Conservation (phyloP, 129 eudicot species). For the Daucus carota region DNA sequence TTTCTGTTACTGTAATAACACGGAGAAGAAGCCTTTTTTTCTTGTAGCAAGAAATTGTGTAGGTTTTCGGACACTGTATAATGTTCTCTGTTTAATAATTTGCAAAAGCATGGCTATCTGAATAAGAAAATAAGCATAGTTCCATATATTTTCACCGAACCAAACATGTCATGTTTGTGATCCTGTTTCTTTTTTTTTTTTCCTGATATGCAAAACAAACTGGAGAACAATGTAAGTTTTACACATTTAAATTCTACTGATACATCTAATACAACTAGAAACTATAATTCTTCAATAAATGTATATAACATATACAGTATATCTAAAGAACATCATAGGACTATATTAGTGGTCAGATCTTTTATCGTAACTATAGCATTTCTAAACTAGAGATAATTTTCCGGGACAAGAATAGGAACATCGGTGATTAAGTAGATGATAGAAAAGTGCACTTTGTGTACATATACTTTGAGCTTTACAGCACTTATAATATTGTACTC, state of each 20-base stretch:
- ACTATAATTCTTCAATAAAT: background rate
- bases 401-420: background rate
- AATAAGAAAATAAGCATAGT: background rate
- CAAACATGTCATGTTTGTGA: background rate
- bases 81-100: background rate
- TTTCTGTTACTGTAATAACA: background rate
- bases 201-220: background rate
- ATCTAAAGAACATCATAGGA: background rate
- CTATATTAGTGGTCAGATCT: background rate
- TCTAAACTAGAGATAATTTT: background rate
- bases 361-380: background rate
- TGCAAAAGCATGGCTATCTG: background rate
- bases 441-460: too few relatives aligned
- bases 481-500: too few relatives aligned
- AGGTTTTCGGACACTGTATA: background rate
- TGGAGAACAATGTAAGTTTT: background rate
- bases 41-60: background rate
- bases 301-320: background rate
- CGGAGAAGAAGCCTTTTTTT: background rate
- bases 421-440: background rate
- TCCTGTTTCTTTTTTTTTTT: background rate
- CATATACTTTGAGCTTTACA: too few relatives aligned
- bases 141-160: background rate
- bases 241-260: too few relatives aligned
- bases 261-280: too few relatives aligned